These are phyloP conservation scores for Boletellus deceptivus DNA, from an alignment of 1,284 basidiomycete genomes.

Conservation along the genomic window DNA sequence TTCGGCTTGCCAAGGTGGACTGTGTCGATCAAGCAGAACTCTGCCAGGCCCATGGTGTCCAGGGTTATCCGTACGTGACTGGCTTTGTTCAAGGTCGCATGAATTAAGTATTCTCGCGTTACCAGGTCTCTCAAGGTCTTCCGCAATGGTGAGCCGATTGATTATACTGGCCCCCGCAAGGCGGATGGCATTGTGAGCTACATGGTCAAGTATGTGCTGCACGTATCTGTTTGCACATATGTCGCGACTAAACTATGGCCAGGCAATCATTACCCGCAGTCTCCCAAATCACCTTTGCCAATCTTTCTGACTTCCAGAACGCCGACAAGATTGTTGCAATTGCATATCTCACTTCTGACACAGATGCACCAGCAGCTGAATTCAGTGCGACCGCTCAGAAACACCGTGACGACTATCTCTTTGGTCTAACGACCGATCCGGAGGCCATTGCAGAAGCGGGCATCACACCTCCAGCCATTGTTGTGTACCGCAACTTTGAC, in stretches of 20 bases:
- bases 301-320: conserved; percentile 83
- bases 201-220: conserved; percentile 87
- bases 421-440: conserved; percentile 80
- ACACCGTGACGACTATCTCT: conserved; percentile 91
- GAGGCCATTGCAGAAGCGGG: conserved; percentile 69
- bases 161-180: conserved; percentile 89
- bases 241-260: conserved; percentile 11
- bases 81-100: neutral
- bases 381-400: conserved; percentile 82
- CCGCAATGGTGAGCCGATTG: conserved; percentile 75
- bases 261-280: conserved; percentile 97
- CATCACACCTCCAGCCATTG: conserved; percentile 78
- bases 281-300: conserved; percentile 71
- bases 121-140: conserved; percentile 85
- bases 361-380: conserved; percentile 65
- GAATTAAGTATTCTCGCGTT: neutral
- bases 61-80: conserved; percentile 84
- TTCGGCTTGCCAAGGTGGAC: conserved; percentile 95
- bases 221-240: neutral
- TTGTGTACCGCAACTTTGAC: conserved; percentile 94
- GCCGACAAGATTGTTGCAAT: conserved; percentile 92
- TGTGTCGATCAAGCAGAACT: conserved; percentile 89
- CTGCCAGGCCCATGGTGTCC: conserved; percentile 81
- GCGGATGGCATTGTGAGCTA: conserved; percentile 96
- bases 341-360: conserved; percentile 74